Percentiles rank a stretch among this genome's conserved stretches.
These are phyloP conservation scores for Ajuga chamaepitys DNA, from an alignment of 257 asterid species.

Conservation along the genomic window DNA sequence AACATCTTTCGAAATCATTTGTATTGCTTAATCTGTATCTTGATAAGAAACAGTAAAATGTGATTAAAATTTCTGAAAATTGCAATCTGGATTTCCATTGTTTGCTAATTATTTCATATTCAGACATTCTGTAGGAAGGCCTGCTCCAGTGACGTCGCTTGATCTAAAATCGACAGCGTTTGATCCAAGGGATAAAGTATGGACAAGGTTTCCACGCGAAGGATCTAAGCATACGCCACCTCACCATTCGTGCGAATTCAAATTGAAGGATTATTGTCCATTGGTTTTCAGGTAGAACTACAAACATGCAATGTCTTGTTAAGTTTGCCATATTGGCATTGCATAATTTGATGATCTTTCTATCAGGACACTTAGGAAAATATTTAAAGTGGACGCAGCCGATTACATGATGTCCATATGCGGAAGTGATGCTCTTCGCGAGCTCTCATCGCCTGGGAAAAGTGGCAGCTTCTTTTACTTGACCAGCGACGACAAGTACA, in stretches of 20 bases:
- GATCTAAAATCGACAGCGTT: constrained; percentile 66
- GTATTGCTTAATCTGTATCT: not conserved
- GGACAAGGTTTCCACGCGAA: constrained; percentile 82
- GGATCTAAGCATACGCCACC: constrained; percentile 95
- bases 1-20: not conserved
- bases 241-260: constrained; percentile 82
- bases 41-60: not conserved
- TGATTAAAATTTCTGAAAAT: too few relatives aligned
- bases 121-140: constrained; percentile 90
- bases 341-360: not conserved
- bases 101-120: constrained; percentile 29
- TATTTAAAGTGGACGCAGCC: constrained; percentile 90
- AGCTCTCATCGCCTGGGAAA: constrained; percentile 96
- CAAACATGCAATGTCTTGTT: not conserved
- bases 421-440: constrained; percentile 87
- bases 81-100: not conserved
- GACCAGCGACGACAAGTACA: constrained; percentile 82
- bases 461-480: constrained; percentile 95
- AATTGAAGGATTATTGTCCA: constrained; percentile 95
- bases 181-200: constrained; percentile 63
- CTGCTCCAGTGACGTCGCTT: constrained; percentile 56
- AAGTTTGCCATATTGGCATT: not conserved
- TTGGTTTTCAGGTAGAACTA: constrained; percentile 69
- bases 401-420: constrained; percentile 96
- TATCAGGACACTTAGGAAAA: constrained; percentile 72